Conservation (phyloP, 2,329 filamentous ascomycete genomes). For the Penicillium janthinellum region DNA sequence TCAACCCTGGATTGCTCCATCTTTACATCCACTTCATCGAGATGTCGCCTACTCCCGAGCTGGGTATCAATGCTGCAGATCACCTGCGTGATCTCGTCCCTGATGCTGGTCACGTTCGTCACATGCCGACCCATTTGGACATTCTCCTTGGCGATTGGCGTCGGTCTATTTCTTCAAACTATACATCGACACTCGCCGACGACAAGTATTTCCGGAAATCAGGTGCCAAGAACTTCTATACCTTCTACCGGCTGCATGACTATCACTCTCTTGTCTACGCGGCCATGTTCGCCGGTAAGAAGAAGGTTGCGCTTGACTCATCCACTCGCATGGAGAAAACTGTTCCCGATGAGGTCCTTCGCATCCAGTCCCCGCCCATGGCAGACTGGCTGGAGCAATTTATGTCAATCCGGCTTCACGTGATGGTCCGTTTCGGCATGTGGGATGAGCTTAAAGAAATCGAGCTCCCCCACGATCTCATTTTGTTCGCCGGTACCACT, state of each 20-base stretch:
- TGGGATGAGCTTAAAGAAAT: conserved; percentile 62
- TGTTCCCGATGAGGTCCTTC: conserved; percentile 64
- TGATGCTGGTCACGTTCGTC: conserved; percentile 67
- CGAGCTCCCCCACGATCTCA: neutral
- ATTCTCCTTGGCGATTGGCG: conserved; percentile 70
- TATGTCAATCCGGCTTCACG: conserved; percentile 65
- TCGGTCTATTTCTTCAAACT: conserved; percentile 65
- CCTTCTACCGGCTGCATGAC: conserved; percentile 70
- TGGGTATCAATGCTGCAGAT: conserved; percentile 62
- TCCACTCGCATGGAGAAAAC: conserved; percentile 60
- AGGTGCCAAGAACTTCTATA: conserved; percentile 70
- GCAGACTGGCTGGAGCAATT: conserved; percentile 77
- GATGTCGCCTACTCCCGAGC: conserved; percentile 68
- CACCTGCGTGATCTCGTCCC: conserved; percentile 66
- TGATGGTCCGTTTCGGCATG: conserved; percentile 69
- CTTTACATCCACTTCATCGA: conserved; percentile 76
- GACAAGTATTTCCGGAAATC: conserved; percentile 61
- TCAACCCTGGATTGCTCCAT: conserved; percentile 71
- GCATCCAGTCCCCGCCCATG: conserved; percentile 69
- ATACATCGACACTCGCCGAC: conserved; percentile 65
- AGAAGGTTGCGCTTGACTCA: conserved; percentile 62
- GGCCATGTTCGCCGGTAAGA: conserved; percentile 73
- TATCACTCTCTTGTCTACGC: conserved; percentile 73
- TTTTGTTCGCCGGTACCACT: neutral
- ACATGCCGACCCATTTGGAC: conserved; percentile 76